Base-by-base conservation (phyloP, 2,329 filamentous ascomycete species). In the Fusarium xylarioides region DNA sequence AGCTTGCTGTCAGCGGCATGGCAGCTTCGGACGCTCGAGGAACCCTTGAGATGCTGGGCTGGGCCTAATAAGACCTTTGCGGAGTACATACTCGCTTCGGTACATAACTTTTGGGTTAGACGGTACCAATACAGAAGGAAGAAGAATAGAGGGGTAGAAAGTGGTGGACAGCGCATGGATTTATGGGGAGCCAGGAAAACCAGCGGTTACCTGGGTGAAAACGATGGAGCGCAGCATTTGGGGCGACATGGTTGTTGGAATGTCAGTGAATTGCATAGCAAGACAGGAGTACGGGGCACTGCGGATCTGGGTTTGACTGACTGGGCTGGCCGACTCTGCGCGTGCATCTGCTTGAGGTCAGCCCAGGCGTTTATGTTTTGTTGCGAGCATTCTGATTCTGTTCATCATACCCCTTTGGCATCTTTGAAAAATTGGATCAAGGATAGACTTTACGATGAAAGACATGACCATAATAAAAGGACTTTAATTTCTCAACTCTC, bases 41-140 rank as follows among this genome's bases (percentile, higher is more conserved):
- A 23, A 86, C 87, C 35, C 81, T 92, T 66, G 89, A 91, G 74
- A 86, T 87, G 79, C 81, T 92, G 49, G 89, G 90, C 10, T 91
- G 88, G 88, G 70, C 66, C 34, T 79, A 53, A 79, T 46, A 34
- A 57, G 49, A 68, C 75, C 59, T 63, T 65, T 40, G 67, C 44
- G 44, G 70, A 49, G 70, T 53, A 60, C 44, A 44, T 43, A 43
- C 75, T 77, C 68, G 70, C 65, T 76, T 76, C 70, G 62, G 71
- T 74, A 76, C 47, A 78, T 78, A 78, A 42, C 43, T 61, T 74
- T 73, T 79, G 61, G 66, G 68, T 59, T 63, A 63, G 66, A 70
- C 74, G 64, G 68, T 49, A 76, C 68, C 70, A 76, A 67, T 44
- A 56, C 52, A 67, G 49, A 46, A 68, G 52, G 60, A 62, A 63